Conservation (phyloP, 331 rosid genomes). For the Malus hybrid region DNA sequence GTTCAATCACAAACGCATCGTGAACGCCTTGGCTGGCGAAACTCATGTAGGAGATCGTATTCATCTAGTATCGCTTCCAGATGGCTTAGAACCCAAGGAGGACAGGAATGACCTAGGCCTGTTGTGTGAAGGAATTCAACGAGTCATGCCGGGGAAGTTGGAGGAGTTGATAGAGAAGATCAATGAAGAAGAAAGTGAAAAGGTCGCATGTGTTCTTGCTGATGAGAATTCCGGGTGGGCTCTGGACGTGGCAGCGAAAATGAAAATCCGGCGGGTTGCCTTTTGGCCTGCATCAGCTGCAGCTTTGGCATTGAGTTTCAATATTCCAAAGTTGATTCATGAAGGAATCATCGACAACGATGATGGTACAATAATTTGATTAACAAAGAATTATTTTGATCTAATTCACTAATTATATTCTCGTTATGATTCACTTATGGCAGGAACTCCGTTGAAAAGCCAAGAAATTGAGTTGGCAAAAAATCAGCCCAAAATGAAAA, state of each 20-base stretch:
- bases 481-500: slow-evolving; percentile 17
- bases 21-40: slow-evolving; percentile 16
- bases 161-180: slow-evolving; percentile 34
- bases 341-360: slow-evolving; percentile 16
- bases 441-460: slow-evolving; percentile 24
- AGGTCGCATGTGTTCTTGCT: slow-evolving; percentile 28
- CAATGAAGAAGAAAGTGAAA: slow-evolving; percentile 7
- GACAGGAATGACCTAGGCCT: slow-evolving; percentile 29
- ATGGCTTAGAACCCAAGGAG: slow-evolving; percentile 37
- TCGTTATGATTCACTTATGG: neutral
- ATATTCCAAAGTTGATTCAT: slow-evolving; percentile 21
- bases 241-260: slow-evolving; percentile 40
- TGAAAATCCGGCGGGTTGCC: slow-evolving; percentile 24
- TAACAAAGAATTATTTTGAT: too few species aligned
- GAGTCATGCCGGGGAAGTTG: slow-evolving; percentile 35
- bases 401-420: too few species aligned
- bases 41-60: slow-evolving; percentile 6
- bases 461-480: slow-evolving; percentile 26
- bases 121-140: slow-evolving; percentile 11
- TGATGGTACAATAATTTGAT: slow-evolving; percentile 18
- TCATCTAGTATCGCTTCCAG: slow-evolving; percentile 39
- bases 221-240: slow-evolving; percentile 38
- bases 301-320: slow-evolving; percentile 12
- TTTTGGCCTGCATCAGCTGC: slow-evolving; percentile 48
- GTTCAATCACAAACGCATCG: slow-evolving; percentile 27